A percentile compares a stretch with the other conserved stretches of the same genome.
phyloP scores from a whole-genome alignment of 2,329 filamentous ascomycete genomes.

The Talaromyces pinophilus region DNA sequence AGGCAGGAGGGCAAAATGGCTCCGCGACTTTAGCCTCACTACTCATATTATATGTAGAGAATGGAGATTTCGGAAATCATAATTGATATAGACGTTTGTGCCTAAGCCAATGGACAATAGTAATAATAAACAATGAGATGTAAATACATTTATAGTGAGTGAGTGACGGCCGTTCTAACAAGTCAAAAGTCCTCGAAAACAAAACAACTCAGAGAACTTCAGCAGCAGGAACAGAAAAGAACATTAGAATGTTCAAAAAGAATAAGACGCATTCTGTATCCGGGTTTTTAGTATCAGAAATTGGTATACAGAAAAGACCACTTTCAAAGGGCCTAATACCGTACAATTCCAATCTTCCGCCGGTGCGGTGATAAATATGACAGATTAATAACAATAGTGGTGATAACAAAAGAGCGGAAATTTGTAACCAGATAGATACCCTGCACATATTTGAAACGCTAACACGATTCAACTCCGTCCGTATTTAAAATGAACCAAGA shows the following conservation, averaged over 20 bases:
- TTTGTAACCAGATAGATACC: conserved; percentile 14
- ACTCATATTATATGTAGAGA: not conserved
- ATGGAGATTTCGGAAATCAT: not conserved
- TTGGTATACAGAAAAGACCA: conserved; percentile 9
- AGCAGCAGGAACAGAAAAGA: conserved; percentile 8
- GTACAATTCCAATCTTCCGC: not conserved
- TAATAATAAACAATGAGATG: conserved; percentile 7
- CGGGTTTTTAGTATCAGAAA: not conserved
- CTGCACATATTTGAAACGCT: conserved; percentile 19
- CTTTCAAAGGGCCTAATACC: not conserved
- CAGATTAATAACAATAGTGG: conserved; percentile 20
- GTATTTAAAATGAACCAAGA: conserved; percentile 18
- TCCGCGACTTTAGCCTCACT: not conserved
- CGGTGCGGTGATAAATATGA: not conserved
- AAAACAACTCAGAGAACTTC: conserved; percentile 2
- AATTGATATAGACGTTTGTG: not conserved
- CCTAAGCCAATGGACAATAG: conserved; percentile 2
- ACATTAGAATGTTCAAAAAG: conserved; percentile 6
- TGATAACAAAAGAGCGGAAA: conserved; percentile 19
- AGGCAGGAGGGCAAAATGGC: not conserved
- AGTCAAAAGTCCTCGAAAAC: conserved; percentile 6
- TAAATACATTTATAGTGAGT: conserved; percentile 19
- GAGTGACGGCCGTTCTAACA: conserved; percentile 22
- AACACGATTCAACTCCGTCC: conserved; percentile 18
- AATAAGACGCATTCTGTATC: conserved; percentile 2